Evolutionary conservation across 306 rosid genomes (phyloP).

Genomic region (Prosopis cineraria): DNA sequence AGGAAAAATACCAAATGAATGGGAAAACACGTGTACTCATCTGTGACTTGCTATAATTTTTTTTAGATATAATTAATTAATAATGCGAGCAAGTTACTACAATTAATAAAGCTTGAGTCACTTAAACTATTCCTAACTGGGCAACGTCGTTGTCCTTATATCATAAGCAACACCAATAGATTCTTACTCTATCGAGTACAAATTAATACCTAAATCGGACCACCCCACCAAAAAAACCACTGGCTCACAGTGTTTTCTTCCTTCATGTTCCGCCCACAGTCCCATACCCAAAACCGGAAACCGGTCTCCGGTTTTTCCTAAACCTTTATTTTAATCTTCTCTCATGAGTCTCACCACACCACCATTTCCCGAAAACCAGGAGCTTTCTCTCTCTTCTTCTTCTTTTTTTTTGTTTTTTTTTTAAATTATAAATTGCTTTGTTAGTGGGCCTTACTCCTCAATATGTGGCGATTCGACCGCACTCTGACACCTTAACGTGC

Average conservation of each 20-base stretch:
- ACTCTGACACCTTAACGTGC: slow-evolving; percentile 71
- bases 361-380: slow-evolving; percentile 81
- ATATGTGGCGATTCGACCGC: slow-evolving; percentile 99
- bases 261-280: slow-evolving; percentile 49
- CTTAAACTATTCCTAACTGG: slow-evolving; percentile 20
- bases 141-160: neutral
- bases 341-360: slow-evolving; percentile 4
- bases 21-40: slow-evolving; percentile 15
- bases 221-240: slow-evolving; percentile 38
- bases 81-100: neutral
- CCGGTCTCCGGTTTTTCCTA: slow-evolving; percentile 40
- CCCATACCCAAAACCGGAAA: slow-evolving; percentile 42
- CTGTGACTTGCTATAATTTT: neutral
- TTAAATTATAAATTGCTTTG: slow-evolving; percentile 5
- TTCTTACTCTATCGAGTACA: neutral
- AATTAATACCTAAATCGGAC: neutral
- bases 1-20: neutral
- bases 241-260: slow-evolving; percentile 34
- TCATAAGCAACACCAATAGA: neutral
- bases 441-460: slow-evolving; percentile 39
- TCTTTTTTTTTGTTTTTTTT: neutral
- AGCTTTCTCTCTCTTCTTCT: slow-evolving; percentile 47
- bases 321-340: slow-evolving; percentile 22
- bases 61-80: too few relatives aligned
- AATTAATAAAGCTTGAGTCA: neutral